These are phyloP conservation scores for Penstemon eatonii DNA, from an alignment of 257 asterid species.

Conservation along the genomic window DNA sequence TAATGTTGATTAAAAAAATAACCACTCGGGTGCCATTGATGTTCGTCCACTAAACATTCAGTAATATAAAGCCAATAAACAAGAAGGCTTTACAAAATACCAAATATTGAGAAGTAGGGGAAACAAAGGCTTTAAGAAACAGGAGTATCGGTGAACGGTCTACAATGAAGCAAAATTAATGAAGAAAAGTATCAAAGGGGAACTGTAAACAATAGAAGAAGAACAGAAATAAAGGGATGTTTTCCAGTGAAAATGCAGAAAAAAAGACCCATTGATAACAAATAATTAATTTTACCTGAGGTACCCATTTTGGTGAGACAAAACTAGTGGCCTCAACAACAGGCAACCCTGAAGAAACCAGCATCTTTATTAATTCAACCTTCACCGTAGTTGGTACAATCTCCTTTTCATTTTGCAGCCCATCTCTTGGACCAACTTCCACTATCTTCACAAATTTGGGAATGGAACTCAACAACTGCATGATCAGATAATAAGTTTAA, in stretches of 20 bases:
- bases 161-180: background rate
- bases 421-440: constrained; percentile 96
- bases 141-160: background rate
- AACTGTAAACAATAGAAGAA: background rate
- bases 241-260: background rate
- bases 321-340: constrained; percentile 91
- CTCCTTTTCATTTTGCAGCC: constrained; percentile 86
- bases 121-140: background rate
- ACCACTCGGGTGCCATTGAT: too few relatives aligned
- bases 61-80: background rate
- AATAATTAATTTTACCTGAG: constrained; percentile 53
- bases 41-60: background rate
- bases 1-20: too few relatives aligned
- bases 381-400: constrained; percentile 78
- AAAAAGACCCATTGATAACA: background rate
- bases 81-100: constrained; percentile 6
- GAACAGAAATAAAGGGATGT: background rate
- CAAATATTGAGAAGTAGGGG: background rate
- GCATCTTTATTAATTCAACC: constrained; percentile 77
- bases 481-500: constrained; percentile 20
- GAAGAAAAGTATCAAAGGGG: background rate
- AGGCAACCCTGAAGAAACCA: constrained; percentile 75
- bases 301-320: constrained; percentile 97
- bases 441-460: constrained; percentile 78
- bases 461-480: constrained; percentile 58